Conservation (phyloP, 2,329 filamentous ascomycete species). For the Thielaviopsis musarum region DNA sequence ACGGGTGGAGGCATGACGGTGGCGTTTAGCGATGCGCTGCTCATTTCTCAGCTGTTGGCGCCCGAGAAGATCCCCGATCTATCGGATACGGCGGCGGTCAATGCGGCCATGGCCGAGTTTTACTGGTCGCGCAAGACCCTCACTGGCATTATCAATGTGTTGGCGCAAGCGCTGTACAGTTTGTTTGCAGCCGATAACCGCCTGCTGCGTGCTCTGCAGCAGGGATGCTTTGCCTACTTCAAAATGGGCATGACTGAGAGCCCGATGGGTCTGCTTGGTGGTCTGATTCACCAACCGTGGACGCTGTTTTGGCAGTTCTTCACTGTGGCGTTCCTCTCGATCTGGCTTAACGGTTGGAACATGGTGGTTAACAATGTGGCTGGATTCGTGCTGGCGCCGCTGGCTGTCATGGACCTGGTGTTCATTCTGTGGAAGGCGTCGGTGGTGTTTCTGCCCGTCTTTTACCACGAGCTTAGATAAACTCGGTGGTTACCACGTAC, state of each 20-base stretch:
- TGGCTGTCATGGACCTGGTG: slow-evolving; percentile 47
- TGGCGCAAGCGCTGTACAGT: slow-evolving; percentile 84
- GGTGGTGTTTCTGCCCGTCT: slow-evolving; percentile 66
- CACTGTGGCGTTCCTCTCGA: slow-evolving; percentile 71
- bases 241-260: slow-evolving; percentile 57
- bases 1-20: slow-evolving; percentile 98
- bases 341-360: slow-evolving; percentile 43
- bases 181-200: slow-evolving; percentile 76
- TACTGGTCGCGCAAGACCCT: slow-evolving; percentile 77
- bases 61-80: slow-evolving; percentile 54
- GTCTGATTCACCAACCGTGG: slow-evolving; percentile 59
- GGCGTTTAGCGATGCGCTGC: slow-evolving; percentile 77
- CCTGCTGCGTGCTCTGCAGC: slow-evolving; percentile 64
- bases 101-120: slow-evolving; percentile 53
- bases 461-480: slow-evolving; percentile 45
- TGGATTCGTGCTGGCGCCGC: slow-evolving; percentile 41
- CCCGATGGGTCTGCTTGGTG: slow-evolving; percentile 66
- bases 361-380: slow-evolving; percentile 27
- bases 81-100: slow-evolving; percentile 47
- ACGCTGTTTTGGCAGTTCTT: slow-evolving; percentile 90
- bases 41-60: slow-evolving; percentile 57
- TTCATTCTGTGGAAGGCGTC: slow-evolving; percentile 67
- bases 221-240: slow-evolving; percentile 90
- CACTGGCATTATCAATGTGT: slow-evolving; percentile 84
- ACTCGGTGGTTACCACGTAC: background rate